Evolutionary conservation across 345 rosid species (phyloP).

Genomic region (Gossypium arboreum): DNA sequence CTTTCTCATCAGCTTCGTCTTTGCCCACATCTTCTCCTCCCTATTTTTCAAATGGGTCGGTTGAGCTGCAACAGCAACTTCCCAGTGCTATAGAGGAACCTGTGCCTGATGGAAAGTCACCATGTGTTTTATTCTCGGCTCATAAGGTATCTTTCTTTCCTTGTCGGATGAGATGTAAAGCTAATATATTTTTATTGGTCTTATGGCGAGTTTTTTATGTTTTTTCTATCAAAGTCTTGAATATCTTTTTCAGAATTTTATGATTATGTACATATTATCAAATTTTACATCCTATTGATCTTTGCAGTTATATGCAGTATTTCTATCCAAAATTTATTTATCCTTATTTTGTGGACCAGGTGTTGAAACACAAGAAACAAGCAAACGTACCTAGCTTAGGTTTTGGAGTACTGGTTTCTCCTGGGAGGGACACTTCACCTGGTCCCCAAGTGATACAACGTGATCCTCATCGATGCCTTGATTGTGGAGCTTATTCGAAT

Average conservation of each 20-base stretch:
- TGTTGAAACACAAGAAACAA: constrained; percentile 81
- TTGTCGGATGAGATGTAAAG: not conserved
- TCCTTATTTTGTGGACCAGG: constrained; percentile 30
- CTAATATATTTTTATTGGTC: not conserved
- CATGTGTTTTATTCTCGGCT: constrained; percentile 73
- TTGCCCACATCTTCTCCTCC: constrained; percentile 83
- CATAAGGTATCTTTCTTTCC: constrained; percentile 52
- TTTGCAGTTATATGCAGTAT: not conserved
- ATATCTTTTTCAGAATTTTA: constrained; percentile 43
- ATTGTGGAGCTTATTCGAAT: constrained; percentile 95
- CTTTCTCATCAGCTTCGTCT: constrained; percentile 67
- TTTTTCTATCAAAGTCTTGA: constrained; percentile 17
- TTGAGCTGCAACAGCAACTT: constrained; percentile 14
- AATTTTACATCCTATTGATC: not conserved
- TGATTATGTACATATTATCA: not conserved
- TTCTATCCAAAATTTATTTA: not conserved
- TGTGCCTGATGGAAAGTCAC: constrained; percentile 36
- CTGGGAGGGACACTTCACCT: constrained; percentile 67
- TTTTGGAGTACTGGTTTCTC: constrained; percentile 90
- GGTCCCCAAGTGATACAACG: constrained; percentile 84
- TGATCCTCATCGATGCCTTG: constrained; percentile 80
- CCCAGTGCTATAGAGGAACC: constrained; percentile 49
- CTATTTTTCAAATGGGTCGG: constrained; percentile 64
- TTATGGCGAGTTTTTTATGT: not conserved
- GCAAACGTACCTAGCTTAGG: constrained; percentile 88